phyloP scores from a whole-genome alignment of 1,139 yeast genomes.

The Hansenula sp. region DNA sequence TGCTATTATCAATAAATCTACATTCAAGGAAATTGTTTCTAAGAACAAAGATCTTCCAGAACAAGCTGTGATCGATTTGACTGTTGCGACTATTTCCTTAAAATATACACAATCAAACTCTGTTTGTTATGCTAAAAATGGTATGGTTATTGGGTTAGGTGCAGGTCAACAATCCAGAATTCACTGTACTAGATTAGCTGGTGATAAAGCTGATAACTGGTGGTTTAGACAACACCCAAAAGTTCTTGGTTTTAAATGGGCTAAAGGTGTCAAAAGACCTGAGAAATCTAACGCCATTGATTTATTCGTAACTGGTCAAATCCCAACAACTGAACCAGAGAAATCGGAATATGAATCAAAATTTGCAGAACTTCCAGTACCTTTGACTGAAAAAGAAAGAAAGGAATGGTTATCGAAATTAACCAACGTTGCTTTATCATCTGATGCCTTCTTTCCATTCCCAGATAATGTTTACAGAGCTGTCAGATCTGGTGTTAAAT shows the following conservation, averaged over 20 bases:
- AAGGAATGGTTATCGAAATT: slow-evolving; percentile 80
- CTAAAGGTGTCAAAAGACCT: slow-evolving; percentile 97
- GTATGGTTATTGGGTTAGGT: slow-evolving; percentile 98
- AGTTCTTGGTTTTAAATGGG: slow-evolving; percentile 93
- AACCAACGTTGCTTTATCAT: slow-evolving; percentile 82
- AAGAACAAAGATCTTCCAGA: slow-evolving; percentile 82
- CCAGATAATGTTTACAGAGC: slow-evolving; percentile 98
- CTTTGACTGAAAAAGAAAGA: slow-evolving; percentile 81
- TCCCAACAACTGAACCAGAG: slow-evolving; percentile 91
- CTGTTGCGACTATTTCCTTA: slow-evolving; percentile 95
- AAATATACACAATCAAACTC: slow-evolving; percentile 98
- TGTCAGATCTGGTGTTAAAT: slow-evolving; percentile 92
- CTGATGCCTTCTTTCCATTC: slow-evolving; percentile 99
- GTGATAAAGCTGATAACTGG: slow-evolving; percentile 99
- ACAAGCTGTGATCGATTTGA: slow-evolving; percentile 88
- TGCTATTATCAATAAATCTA: slow-evolving; percentile 83
- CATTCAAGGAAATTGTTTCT: slow-evolving; percentile 91
- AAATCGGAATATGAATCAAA: slow-evolving; percentile 87
- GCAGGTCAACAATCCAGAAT: slow-evolving; percentile 99
- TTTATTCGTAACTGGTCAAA: slow-evolving; percentile 83
- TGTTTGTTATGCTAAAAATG: slow-evolving; percentile 96
- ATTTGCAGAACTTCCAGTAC: slow-evolving; percentile 78
- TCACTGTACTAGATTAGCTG: slow-evolving; percentile 98
- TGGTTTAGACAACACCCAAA: slow-evolving; percentile 98
- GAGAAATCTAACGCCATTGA: slow-evolving; percentile 98